Base-by-base conservation (phyloP, 2,329 filamentous ascomycete genomes). In the Trichoderma atroviride region DNA sequence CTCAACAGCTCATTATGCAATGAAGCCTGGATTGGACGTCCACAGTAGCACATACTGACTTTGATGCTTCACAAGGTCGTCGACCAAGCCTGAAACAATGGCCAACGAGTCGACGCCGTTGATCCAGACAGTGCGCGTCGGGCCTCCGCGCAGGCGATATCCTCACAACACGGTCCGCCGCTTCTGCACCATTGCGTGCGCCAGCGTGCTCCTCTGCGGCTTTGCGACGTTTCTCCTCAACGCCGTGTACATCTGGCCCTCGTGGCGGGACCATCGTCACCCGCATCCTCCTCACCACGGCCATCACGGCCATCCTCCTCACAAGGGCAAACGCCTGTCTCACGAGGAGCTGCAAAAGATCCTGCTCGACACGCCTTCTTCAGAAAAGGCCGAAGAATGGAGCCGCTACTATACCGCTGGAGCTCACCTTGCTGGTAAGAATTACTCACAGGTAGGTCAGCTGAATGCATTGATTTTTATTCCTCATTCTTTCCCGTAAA, bases 391-490 rank as follows among this genome's bases (percentile, higher is more conserved):
- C 10, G 84, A 87, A 72, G 88, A 93, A 80, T 94, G 91, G 91
- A 92, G 89, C 78, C 83, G 83, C 71, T 95, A 94, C 78, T 95
- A 95, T 75, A 92, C 92, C 0, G 83, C 89, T 0, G 92, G 92
- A 0, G 86, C 90, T 22, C 92, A 95, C 79, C 80, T 95, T 60
- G 91, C 91, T 0, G 92, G 92, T 24, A 89, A 91, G 81, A 96
- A 95, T 77, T 84, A 89, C 70, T 93, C 90, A 61, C 91, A 93
- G 81, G 86, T 84, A 78, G 16, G 58, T 24, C 33, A 14, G 24
- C 40, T 22, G 13, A 13, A 22, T 16, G 19, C n/a, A 53, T 27
- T 11, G 5, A 35, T 14, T 13, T 5, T 43, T 43, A 43, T 14
- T 22, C 14, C 16, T 50, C 16, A 9, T 43, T 5, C 14, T 11